Evolutionary conservation across 2,329 filamentous ascomycete genomes (phyloP).

Genomic region (Pestalotiopsis sp.): DNA sequence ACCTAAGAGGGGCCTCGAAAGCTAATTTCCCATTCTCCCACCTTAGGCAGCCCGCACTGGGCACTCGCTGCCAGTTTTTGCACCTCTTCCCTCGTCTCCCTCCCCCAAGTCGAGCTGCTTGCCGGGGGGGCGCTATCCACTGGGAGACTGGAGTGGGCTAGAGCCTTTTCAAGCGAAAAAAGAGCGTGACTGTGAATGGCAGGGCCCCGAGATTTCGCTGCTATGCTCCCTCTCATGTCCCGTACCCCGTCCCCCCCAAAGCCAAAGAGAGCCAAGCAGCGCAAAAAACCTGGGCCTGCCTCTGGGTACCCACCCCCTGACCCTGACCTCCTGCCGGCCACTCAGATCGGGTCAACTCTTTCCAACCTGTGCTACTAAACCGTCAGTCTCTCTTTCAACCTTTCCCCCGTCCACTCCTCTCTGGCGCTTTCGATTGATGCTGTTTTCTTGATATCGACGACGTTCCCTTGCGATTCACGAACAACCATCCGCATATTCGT

Average conservation of each 20-base stretch:
- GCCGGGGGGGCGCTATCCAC: not conserved
- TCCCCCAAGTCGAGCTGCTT: not conserved
- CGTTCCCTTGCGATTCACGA: not conserved
- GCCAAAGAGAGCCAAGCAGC: not conserved
- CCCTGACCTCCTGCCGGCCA: constrained; percentile 9
- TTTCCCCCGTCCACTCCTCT: not conserved
- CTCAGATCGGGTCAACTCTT: constrained; percentile 3
- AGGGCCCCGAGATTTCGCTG: not conserved
- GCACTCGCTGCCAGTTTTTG: not conserved
- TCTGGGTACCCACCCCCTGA: not conserved
- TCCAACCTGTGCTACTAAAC: constrained; percentile 9
- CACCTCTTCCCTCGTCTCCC: not conserved
- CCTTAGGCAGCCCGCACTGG: not conserved
- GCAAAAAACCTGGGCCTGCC: not conserved
- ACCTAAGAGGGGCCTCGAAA: constrained; percentile 1
- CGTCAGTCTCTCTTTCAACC: constrained; percentile 1
- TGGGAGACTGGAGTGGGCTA: not conserved
- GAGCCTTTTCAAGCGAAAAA: not conserved
- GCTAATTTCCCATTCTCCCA: constrained; percentile 8
- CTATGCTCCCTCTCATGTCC: not conserved
- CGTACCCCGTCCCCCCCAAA: not conserved
- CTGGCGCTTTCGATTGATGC: not conserved
- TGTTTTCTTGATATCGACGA: not conserved
- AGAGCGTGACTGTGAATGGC: not conserved
- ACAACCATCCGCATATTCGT: not conserved